phyloP scores from a whole-genome alignment of 2,329 filamentous ascomycete genomes.

The Aspergillus udagawae region DNA sequence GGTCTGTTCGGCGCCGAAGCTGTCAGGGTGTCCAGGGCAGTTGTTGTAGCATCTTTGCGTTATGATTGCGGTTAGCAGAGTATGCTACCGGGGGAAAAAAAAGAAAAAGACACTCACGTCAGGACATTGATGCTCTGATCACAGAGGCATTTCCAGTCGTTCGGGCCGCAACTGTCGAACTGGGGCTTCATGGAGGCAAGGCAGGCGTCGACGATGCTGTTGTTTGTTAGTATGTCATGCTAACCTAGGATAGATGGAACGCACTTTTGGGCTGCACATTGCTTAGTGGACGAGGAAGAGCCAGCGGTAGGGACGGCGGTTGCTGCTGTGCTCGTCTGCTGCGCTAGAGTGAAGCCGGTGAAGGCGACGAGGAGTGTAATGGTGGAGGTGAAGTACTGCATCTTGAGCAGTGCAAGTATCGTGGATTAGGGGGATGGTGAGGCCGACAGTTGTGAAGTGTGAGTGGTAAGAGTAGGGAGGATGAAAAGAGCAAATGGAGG shows the following conservation, averaged over 20 bases:
- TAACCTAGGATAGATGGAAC: not conserved
- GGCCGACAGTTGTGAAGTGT: not conserved
- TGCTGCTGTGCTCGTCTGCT: not conserved
- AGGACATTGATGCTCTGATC: constrained; percentile 51
- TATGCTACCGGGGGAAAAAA: not conserved
- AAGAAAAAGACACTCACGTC: constrained; percentile 33
- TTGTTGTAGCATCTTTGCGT: constrained; percentile 57
- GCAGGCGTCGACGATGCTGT: constrained; percentile 51
- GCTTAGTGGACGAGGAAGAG: not conserved
- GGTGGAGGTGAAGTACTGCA: not conserved
- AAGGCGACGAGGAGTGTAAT: not conserved
- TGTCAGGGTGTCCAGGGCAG: constrained; percentile 51
- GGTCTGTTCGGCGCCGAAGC: constrained; percentile 29
- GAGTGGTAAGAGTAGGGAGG: not conserved
- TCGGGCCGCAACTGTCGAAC: constrained; percentile 41
- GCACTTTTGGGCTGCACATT: constrained; percentile 18
- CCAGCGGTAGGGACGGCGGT: not conserved
- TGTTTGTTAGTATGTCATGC: not conserved
- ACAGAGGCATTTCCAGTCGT: constrained; percentile 58
- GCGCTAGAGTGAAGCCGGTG: not conserved
- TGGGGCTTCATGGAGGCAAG: constrained; percentile 38
- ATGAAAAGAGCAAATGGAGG: not conserved
- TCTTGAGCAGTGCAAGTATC: not conserved
- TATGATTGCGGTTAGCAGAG: not conserved
- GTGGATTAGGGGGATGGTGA: not conserved